Evolutionary conservation across 768 basidiomycete genomes (phyloP), one percentile per base, ranked within the genome.

Genomic region (Russula compacta): DNA sequence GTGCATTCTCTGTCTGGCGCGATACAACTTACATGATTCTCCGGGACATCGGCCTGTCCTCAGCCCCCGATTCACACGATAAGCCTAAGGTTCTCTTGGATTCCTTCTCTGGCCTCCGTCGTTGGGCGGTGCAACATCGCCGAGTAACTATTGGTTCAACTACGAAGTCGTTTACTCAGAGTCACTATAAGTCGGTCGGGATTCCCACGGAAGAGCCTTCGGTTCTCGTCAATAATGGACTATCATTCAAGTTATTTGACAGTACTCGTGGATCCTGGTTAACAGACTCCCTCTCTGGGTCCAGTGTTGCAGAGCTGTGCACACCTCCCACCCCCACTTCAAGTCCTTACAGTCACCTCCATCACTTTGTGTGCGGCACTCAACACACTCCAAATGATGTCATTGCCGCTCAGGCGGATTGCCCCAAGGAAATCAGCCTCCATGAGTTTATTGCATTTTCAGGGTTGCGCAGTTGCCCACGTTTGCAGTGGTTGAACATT

Each of bases 401-500:
- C 39, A 65, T 82, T 32, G 75, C 76, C 32, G 67, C 70, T 19
- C 81, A 82, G 64, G 64, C 61, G 0, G 67, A 70, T 11, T 81
- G 79, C 57, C 76, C 75, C 7, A 43, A 46, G 19, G 69, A 75
- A 4, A 68, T 83, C 29, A 73, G 64, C 11, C 61, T 79, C 1
- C 78, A 83, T 33, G 81, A 83, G 59, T 78, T 72, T 33, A 70
- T 76, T 11, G 71, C 77, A 0, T 83, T 81, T 48, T 76, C 74
- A n/a, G 69, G 72, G 51, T 60, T 83, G 33, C 77, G 82, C 8
- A 73, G 76, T 44, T 81, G 81, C 0, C 59, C 71, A 1, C 67
- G 61, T 6, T 46, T 83, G 1, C 81, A 82, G 54, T 81, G 80
- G 81, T 69, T 75, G 49, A 82, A 81, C 58, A 74, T 83, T 46